Evolutionary conservation across 225 moss, liverwort and hornwort genomes (phyloP).

Genomic region (Bryum argenteum): DNA sequence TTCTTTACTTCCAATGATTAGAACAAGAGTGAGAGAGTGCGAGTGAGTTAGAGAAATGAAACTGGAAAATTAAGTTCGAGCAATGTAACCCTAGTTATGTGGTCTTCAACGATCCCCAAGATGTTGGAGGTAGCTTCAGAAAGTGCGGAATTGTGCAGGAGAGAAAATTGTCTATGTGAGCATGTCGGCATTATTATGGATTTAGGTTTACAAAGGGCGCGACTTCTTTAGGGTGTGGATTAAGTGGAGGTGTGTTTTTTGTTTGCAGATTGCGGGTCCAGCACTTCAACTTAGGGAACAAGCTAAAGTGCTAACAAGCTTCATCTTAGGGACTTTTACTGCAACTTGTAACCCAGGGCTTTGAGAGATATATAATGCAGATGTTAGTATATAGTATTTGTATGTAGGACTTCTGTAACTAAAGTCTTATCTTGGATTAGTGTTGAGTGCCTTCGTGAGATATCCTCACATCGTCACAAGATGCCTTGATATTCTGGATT

Average conservation of each 20-base stretch:
- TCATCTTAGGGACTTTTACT: slow-evolving; percentile 39
- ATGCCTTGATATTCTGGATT: too few relatives aligned
- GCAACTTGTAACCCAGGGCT: too few relatives aligned
- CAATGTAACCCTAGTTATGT: not conserved
- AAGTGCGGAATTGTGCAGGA: not conserved
- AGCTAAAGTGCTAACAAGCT: slow-evolving; percentile 78
- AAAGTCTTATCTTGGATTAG: too few relatives aligned
- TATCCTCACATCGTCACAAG: too few relatives aligned
- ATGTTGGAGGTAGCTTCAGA: not conserved
- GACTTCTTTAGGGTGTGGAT: slow-evolving; percentile 11
- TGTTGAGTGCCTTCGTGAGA: too few relatives aligned
- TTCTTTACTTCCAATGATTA: not conserved
- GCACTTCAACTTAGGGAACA: slow-evolving; percentile 78
- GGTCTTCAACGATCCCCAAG: not conserved
- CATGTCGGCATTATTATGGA: not conserved
- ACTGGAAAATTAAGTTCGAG: not conserved
- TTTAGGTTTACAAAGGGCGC: slow-evolving; percentile 12
- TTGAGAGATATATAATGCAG: too few relatives aligned
- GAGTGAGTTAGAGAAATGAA: not conserved
- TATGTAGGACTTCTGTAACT: too few relatives aligned
- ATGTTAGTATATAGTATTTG: too few relatives aligned
- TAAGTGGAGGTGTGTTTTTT: not conserved
- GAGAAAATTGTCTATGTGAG: not conserved
- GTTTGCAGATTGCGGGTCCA: slow-evolving; percentile 82
- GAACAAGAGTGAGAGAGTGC: not conserved